A percentile compares a stretch with the other conserved stretches of the same genome.
phyloP scores from a whole-genome alignment of 2,329 filamentous ascomycete species.

The Clarireedia hainanense region DNA sequence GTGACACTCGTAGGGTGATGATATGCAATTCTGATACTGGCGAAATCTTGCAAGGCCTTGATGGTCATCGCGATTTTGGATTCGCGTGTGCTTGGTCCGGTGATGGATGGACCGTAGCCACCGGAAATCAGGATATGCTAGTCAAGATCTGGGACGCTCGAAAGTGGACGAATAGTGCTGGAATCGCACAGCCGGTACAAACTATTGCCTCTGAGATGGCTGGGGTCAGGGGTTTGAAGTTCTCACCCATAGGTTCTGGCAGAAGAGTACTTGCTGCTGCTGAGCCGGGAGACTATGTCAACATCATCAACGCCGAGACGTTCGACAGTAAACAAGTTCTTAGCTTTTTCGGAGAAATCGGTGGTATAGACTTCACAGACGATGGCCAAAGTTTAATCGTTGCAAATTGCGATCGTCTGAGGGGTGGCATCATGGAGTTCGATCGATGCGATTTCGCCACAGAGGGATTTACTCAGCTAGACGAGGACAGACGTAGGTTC shows the following conservation, averaged over 20 bases:
- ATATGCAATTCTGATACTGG: slow-evolving; percentile 65
- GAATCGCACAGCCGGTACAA: slow-evolving; percentile 39
- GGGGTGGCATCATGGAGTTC: slow-evolving; percentile 47
- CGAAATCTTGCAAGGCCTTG: slow-evolving; percentile 46
- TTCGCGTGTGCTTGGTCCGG: slow-evolving; percentile 77
- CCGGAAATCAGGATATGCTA: slow-evolving; percentile 66
- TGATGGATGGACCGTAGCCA: slow-evolving; percentile 68
- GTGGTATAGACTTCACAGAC: slow-evolving; percentile 58
- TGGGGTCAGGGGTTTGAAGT: slow-evolving; percentile 59
- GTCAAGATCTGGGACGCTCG: slow-evolving; percentile 72
- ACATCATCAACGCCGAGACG: slow-evolving; percentile 59
- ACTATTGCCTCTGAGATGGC: slow-evolving; percentile 59
- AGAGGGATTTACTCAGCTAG: slow-evolving; percentile 8
- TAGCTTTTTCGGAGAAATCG: slow-evolving; percentile 69
- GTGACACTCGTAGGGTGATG: slow-evolving; percentile 56
- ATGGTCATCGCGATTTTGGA: slow-evolving; percentile 60
- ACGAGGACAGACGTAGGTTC: background rate
- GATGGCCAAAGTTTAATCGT: slow-evolving; percentile 62
- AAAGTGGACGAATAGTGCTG: slow-evolving; percentile 51
- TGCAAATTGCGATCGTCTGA: slow-evolving; percentile 55
- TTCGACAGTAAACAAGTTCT: slow-evolving; percentile 61
- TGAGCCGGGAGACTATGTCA: slow-evolving; percentile 68
- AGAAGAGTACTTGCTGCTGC: slow-evolving; percentile 60
- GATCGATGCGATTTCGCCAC: slow-evolving; percentile 26
- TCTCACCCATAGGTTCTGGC: slow-evolving; percentile 64